Evolutionary conservation across 306 rosid species (phyloP), one percentile per base, ranked within the genome.

Genomic region (Citrullus mucosospermus): DNA sequence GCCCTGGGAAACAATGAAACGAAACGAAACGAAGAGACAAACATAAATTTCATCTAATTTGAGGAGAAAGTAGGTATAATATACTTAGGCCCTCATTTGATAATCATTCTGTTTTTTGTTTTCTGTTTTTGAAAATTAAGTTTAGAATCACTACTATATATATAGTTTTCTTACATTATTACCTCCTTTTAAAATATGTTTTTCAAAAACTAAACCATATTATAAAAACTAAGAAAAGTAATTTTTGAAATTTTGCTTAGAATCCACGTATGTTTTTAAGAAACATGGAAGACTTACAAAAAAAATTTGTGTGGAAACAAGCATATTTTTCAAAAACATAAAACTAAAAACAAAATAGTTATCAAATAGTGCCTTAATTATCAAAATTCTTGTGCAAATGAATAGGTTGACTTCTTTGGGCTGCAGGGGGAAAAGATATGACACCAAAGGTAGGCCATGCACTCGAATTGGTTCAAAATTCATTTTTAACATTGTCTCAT

Each of bases 1-100:
- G 82, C 99, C 99, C 97, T 92, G 97, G 81, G 86, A 66, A 75
- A 82, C 70, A 67, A 55, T 6, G 38, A 78, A 48, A 54, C 6
- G 43, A 78, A 48, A 54, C 6, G 43, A 78, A 46, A 25, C 28
- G 28, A 78, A 46, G 22, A 46, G 39, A 34, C 48, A 18, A 69
- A 3, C 55, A 43, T 10, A 73, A 15, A 2, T 73, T 16, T 15
- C 78, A 51, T 73, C 11, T 44, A 10, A 46, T 55, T 18, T 55
- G 22, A 18, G 58, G 22, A 54, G 3, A 22, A 54, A 54, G 15
- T 4, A 50, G 36, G 4, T 2, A 32, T 3, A 8, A 0, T 50
- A 50, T 50, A 50, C 54, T 14, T 43, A 9, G 51, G 51, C 6
- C 15, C 51, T 1, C 51, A 5, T 46, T 46, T 46, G 51, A 6